Percentiles rank a stretch among this genome's conserved stretches.
Evolutionary conservation across 2,329 filamentous ascomycete species (phyloP).

Genomic region (Cercospora sp.): DNA sequence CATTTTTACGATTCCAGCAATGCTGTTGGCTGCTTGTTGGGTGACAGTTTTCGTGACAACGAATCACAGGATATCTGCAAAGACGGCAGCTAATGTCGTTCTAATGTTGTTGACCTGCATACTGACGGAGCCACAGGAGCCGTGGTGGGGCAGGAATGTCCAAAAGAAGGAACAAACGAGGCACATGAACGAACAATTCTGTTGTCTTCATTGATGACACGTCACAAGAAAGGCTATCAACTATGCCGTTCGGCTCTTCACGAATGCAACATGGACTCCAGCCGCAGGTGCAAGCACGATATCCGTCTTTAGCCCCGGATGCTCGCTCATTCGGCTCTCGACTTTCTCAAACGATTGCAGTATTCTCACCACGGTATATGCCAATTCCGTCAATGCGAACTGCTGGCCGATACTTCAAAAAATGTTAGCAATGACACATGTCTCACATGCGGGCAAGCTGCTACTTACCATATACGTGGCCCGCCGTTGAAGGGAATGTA

Average conservation of each 20-base stretch:
- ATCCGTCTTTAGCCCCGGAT: conserved; percentile 48
- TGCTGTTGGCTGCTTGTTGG: not conserved
- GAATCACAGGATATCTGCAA: not conserved
- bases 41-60: not conserved
- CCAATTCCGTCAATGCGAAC: conserved; percentile 55
- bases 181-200: not conserved
- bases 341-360: conserved; percentile 48
- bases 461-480: conserved; percentile 48
- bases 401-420: conserved; percentile 46
- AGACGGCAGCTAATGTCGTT: not conserved
- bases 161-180: not conserved
- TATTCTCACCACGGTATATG: conserved; percentile 50
- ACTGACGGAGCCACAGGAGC: not conserved
- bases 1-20: not conserved
- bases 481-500: conserved; percentile 54
- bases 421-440: not conserved
- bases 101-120: not conserved
- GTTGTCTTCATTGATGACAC: not conserved
- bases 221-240: not conserved
- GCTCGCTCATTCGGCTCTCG: conserved; percentile 41
- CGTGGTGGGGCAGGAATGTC: not conserved
- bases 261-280: conserved; percentile 45
- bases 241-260: conserved; percentile 17
- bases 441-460: not conserved
- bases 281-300: conserved; percentile 52